Base-by-base conservation (phyloP, 192 early-diverging fungal species). In the Rhizophagus clarus region DNA sequence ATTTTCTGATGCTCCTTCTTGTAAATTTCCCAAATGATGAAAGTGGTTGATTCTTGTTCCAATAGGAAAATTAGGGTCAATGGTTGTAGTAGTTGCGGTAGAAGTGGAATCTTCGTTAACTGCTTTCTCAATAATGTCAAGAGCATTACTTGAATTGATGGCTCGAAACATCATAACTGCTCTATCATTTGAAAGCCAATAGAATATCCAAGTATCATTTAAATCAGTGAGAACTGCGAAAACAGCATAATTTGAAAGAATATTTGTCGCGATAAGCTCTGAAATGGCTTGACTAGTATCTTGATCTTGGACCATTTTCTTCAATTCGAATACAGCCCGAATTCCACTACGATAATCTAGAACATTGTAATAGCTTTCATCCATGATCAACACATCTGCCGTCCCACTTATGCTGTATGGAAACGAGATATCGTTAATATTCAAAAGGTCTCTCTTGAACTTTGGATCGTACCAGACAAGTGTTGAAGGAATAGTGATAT, bases 161-260 rank as follows among this genome's bases (percentile, higher is more conserved):
- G 15, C 10, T 70, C 68, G 37, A 70, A 8, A 70, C 37, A 1
- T 9, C 68, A 70, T 37, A 40, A 70, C 14, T 37, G 11, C 4
- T 37, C n/a, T 45, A 77, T 47, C 31, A 62, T 61, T 66, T 77
- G 32, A 12, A 66, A 77, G 62, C 76, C 62, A 77, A 67, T 45
- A 77, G 62, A 77, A 77, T 47, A 66, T 62, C 28, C 76, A 77
- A 8, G 5, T 62, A 66, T 66, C 49, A 62, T 63, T 63, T 47
- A 77, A 77, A 67, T 77, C 60, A n/a, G 76, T 77, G 26, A 77
- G 62, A 32, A 77, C 49, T 26, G 66, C 20, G 12, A 77, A 62
- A 28, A 77, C 76, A 22, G 76, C 62, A 20, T 77, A 10, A 45
- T 62, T 61, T 67, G 76, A 77, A 66, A 26, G 2, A 77, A 77